Evolutionary conservation across 306 rosid genomes (phyloP).

Genomic region (Dalbergia oliveri): DNA sequence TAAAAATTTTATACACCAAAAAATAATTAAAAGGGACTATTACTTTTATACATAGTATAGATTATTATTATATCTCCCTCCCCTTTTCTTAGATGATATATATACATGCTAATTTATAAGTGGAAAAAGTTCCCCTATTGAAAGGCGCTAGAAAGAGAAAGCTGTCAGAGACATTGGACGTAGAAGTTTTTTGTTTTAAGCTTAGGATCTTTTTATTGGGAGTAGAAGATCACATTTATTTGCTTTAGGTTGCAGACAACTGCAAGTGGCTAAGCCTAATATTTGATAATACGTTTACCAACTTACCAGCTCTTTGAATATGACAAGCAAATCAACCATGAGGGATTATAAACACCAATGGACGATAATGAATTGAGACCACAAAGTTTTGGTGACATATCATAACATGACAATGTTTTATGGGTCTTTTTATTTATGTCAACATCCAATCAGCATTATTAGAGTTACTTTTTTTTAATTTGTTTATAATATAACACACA

Average conservation of each 20-base stretch:
- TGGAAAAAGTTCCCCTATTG: neutral
- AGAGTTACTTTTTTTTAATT: too few species aligned
- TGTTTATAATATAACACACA: too few species aligned
- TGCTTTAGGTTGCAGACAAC: constrained; percentile 18
- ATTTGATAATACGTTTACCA: constrained; percentile 27
- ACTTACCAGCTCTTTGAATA: neutral
- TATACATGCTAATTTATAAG: neutral
- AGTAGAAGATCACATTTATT: constrained; percentile 18
- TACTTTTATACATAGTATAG: too few species aligned
- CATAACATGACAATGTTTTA: too few species aligned
- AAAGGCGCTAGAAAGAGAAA: neutral
- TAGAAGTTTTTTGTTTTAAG: neutral
- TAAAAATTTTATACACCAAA: too few species aligned
- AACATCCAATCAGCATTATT: too few species aligned
- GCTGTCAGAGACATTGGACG: neutral
- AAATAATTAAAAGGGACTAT: too few species aligned
- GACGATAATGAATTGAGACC: neutral
- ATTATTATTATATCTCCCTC: too few species aligned
- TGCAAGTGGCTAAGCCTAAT: constrained; percentile 18
- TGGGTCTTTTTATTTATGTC: too few species aligned
- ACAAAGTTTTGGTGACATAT: neutral
- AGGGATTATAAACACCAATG: neutral
- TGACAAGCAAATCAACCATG: constrained; percentile 5
- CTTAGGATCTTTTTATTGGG: constrained; percentile 13
- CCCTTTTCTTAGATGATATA: neutral